phyloP scores from a whole-genome alignment of 2,329 filamentous ascomycete species.

The Ceratocystis ficicola region DNA sequence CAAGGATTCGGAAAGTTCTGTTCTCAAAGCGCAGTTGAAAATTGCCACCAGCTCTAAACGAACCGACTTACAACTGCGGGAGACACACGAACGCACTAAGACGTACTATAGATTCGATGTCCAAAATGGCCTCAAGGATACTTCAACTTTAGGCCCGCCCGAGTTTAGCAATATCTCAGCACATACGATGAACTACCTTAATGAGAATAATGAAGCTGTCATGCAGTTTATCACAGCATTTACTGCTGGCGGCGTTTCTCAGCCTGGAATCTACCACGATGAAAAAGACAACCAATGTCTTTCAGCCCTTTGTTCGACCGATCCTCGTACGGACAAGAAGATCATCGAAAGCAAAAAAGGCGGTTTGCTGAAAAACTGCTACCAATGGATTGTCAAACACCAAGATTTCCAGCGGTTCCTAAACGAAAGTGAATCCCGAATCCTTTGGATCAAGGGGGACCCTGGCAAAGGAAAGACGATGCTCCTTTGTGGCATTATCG shows the following conservation, averaged over 20 bases:
- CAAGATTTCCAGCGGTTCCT: no score
- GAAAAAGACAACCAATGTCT: no score
- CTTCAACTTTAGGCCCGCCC: conserved; percentile 26
- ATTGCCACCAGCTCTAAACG: background rate
- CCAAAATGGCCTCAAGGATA: conserved; percentile 26
- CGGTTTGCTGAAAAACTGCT: no score
- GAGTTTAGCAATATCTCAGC: conserved; percentile 24
- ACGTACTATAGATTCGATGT: conserved; percentile 27
- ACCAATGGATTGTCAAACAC: no score
- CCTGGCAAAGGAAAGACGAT: no score
- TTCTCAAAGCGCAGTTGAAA: fast-evolving
- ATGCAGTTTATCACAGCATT: background rate
- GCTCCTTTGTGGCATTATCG: no score
- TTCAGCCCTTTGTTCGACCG: no score
- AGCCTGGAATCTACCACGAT: fast-evolving
- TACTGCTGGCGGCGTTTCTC: background rate
- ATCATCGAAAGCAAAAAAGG: fast-evolving
- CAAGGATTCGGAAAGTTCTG: conserved; percentile 12
- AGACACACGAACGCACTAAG: conserved; percentile 21
- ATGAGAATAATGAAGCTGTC: no score
- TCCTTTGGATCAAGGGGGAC: no score
- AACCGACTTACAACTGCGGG: conserved; percentile 1
- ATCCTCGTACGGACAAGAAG: no score
- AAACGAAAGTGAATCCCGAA: no score
- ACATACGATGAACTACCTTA: conserved; percentile 24